Conservation (phyloP, 2,329 filamentous ascomycete genomes). For the Hymenoscyphus albidus region DNA sequence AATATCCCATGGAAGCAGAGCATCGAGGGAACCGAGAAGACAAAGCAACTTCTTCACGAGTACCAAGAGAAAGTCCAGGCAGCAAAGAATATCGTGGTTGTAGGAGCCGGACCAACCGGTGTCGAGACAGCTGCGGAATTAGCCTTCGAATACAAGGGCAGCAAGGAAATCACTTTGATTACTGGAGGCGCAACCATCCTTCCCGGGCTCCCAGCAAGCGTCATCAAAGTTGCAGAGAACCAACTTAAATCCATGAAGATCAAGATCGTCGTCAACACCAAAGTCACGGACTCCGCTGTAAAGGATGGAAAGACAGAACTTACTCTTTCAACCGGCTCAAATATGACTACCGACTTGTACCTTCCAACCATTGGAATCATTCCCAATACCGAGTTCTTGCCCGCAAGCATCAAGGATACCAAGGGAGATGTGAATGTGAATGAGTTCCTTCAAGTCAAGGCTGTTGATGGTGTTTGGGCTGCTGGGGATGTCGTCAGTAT, state of each 20-base stretch:
- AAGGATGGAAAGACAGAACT: conserved; percentile 47
- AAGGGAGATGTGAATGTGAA: conserved; percentile 47
- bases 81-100: conserved; percentile 31
- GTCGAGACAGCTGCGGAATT: conserved; percentile 36
- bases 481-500: conserved; percentile 28
- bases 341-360: conserved; percentile 51
- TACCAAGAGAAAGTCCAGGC: conserved; percentile 20
- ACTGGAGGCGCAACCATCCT: conserved; percentile 24
- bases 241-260: conserved; percentile 54
- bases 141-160: conserved; percentile 24
- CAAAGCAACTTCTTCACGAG: conserved; percentile 33
- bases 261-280: conserved; percentile 41
- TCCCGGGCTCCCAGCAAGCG: conserved; percentile 15
- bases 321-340: conserved; percentile 44
- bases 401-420: conserved; percentile 42
- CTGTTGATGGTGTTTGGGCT: conserved; percentile 34
- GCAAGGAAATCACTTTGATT: conserved; percentile 27
- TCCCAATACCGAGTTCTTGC: conserved; percentile 53
- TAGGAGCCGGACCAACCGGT: conserved; percentile 33
- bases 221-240: conserved; percentile 37
- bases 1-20: conserved; percentile 46
- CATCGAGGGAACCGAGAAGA: conserved; percentile 38
- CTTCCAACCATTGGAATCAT: conserved; percentile 52
- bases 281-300: conserved; percentile 37
- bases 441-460: conserved; percentile 47